Evolutionary conservation across 352 stramenopile species (phyloP).

Genomic region (Phytophthora pinifolia): DNA sequence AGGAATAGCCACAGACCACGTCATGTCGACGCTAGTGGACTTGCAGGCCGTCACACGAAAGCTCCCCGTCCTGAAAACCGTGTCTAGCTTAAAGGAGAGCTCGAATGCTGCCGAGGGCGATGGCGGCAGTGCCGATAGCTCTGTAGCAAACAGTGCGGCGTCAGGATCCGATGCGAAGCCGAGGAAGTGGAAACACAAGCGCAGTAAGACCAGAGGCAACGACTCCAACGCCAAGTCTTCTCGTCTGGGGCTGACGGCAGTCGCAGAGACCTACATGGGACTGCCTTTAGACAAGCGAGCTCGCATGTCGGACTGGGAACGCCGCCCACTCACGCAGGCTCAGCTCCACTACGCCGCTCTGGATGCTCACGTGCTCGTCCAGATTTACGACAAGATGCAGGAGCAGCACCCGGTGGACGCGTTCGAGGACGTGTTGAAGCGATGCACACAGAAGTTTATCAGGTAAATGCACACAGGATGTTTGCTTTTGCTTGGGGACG

Average conservation of each 20-base stretch:
- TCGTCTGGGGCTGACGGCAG: constrained; percentile 44
- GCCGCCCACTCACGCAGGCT: constrained; percentile 57
- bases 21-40: constrained; percentile 59
- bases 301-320: constrained; percentile 80
- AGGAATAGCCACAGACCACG: constrained; percentile 19
- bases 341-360: constrained; percentile 75
- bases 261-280: constrained; percentile 56
- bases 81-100: constrained; percentile 3
- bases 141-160: constrained; percentile 7
- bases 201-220: constrained; percentile 20
- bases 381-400: constrained; percentile 60
- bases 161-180: constrained; percentile 9
- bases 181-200: constrained; percentile 30
- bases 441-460: constrained; percentile 47
- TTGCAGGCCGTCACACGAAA: constrained; percentile 51
- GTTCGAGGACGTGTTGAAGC: constrained; percentile 29
- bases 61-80: constrained; percentile 21
- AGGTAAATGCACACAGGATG: constrained; percentile 19
- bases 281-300: constrained; percentile 71
- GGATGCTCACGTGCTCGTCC: constrained; percentile 67
- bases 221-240: constrained; percentile 20
- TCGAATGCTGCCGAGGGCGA: constrained; percentile 6
- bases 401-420: constrained; percentile 30
- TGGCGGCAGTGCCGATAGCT: constrained; percentile 3
- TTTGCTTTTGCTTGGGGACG: no score